Evolutionary conservation across 768 basidiomycete genomes (phyloP), one percentile per base, ranked within the genome.

Genomic region (Termitomyces sp.): DNA sequence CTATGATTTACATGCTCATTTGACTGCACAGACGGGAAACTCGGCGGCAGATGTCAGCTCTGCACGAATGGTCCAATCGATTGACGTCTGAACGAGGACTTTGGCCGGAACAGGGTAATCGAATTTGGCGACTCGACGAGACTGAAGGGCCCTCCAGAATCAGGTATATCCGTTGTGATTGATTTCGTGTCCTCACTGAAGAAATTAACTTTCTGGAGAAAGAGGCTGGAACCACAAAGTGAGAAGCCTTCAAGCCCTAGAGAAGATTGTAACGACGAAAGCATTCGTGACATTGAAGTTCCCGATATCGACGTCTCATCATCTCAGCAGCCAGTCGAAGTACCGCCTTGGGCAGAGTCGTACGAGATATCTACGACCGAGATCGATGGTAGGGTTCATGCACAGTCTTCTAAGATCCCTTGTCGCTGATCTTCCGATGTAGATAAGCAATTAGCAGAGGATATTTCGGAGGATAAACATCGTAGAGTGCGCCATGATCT

Each of bases 131-230:
- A 34, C 72, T 96, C 47, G 95, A 96, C 61, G 94, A 95, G 66
- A 95, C 93, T 2, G 95, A 97, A 66, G 95, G 94, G 1, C 94
- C 93, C 1, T 81, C 91, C 65, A 83, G 94, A 49, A 89, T 91
- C 55, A 78, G 94, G 93, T 93, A 65, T 18, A 93, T 92, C 65
- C 16, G 2, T 16, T n/a, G 22, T 39, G 18, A 37, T 55, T 16
- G 7, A 34, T 7, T 7, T n/a, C n/a, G 12, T 15, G 11, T 37
- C 18, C 50, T 24, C 7, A 15, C 30, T 41, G 15, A 39, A 34
- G 20, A 49, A 41, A 31, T 8, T 15, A 31, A 27, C 13, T 16
- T 8, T 24, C n/a, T 58, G 1, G 52, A 94, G 92, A 65, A 91
- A 89, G 70, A 91, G 90, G 68, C 67, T 95, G 61, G 90, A 95